Base-by-base conservation (phyloP, 164 flowering plant genomes). In the Stephania japonica region DNA sequence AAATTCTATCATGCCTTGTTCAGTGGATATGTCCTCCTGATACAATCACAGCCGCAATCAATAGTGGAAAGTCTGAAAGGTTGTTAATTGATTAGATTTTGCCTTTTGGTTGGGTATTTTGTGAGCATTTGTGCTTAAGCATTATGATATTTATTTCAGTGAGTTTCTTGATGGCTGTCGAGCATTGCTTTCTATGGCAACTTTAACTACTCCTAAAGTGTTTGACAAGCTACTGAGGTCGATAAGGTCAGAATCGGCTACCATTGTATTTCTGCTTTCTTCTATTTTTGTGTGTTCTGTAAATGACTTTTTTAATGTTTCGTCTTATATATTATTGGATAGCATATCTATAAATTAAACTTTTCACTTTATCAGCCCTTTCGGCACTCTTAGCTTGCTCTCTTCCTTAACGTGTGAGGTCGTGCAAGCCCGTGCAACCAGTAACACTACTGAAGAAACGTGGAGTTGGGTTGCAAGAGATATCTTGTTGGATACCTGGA, bases 121-220 rank as follows among this genome's bases (percentile, higher is more conserved):
- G 18, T 50, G 9, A 11, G 6, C 50, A 7, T 21, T 44, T 64
- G 63, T 68, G 13, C 72, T 11, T 7, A 72, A 67, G 44, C 49
- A n/a, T 25, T 70, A 65, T 25, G 21, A 59, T 23, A 42, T 77
- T 83, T 72, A 75, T 42, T 78, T 75, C 86, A 96, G 98, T 83
- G 99, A 96, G 84, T 76, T 96, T 88, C 93, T 96, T 78, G 99
- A 93, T 83, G 99, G 98, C 68, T 96, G 98, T 76, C 98, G 97
- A 72, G 97, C 89, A 78, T 83, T 96, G 74, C 77, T 93, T 76
- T 81, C 91, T 10, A 75, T 95, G 26, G 97, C 99, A 68, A 85
- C 87, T 76, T 85, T 96, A 69, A 89, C 92, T 67, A 81, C 83
- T 24, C 92, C 93, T 43, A 13, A 72, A 78, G 77, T 83, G 72